Conservation (phyloP, 1,284 basidiomycete species). For the Phenoliferia sp. region DNA sequence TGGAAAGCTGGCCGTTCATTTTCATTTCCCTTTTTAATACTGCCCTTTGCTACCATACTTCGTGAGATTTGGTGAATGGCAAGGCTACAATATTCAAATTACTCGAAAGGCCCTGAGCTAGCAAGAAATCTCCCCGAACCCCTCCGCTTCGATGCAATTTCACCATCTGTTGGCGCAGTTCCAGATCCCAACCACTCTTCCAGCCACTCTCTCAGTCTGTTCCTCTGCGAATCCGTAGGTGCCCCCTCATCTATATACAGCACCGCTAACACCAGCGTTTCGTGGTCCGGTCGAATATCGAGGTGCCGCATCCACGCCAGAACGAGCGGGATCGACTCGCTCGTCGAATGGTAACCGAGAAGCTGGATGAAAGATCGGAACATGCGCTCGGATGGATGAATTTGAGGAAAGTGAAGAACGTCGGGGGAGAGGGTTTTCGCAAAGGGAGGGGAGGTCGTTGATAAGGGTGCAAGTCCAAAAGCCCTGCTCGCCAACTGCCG, state of each 20-base stretch:
- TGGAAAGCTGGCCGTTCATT: no score
- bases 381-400: slow-evolving; percentile 51
- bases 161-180: slow-evolving; percentile 50
- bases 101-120: neutral
- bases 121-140: neutral
- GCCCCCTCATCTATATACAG: slow-evolving; percentile 67
- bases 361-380: slow-evolving; percentile 63
- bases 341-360: slow-evolving; percentile 52
- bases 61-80: no score
- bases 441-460: slow-evolving; percentile 5
- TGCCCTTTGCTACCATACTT: no score
- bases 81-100: no score
- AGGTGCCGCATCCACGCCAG: slow-evolving; percentile 72
- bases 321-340: slow-evolving; percentile 60
- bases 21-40: no score
- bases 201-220: slow-evolving; percentile 57
- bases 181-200: slow-evolving; percentile 59
- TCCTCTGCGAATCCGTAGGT: slow-evolving; percentile 55
- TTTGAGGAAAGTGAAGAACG: slow-evolving; percentile 41
- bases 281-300: slow-evolving; percentile 51
- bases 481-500: neutral
- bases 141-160: slow-evolving; percentile 20
- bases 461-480: neutral
- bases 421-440: slow-evolving; percentile 16
- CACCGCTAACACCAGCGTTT: slow-evolving; percentile 60